Evolutionary conservation across 1,284 basidiomycete genomes (phyloP).

Genomic region (Puccinia horiana): DNA sequence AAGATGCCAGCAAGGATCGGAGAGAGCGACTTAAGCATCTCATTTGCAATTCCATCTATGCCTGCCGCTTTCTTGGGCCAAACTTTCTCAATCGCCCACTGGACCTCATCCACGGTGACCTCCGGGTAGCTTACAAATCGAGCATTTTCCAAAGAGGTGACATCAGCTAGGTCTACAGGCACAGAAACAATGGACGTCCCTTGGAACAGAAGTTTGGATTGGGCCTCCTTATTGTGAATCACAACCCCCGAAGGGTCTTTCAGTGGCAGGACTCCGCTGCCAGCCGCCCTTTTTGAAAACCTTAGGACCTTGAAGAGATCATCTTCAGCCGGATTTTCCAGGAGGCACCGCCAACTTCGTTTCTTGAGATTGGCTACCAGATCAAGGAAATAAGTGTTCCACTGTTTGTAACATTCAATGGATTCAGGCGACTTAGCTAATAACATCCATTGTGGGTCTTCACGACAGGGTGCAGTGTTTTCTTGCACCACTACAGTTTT

Average conservation of each 20-base stretch:
- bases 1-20: neutral
- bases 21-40: neutral
- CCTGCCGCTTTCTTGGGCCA: neutral
- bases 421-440: no score
- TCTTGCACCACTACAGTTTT: conserved; percentile 13
- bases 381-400: no score
- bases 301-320: neutral
- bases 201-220: conserved; percentile 1
- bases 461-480: neutral
- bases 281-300: neutral
- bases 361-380: no score
- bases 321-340: neutral
- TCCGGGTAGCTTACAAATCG: neutral
- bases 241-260: neutral
- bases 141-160: neutral
- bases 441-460: neutral
- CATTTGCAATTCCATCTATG: no score
- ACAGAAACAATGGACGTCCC: neutral
- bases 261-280: neutral
- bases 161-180: neutral
- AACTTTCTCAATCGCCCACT: neutral
- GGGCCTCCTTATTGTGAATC: neutral
- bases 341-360: neutral
- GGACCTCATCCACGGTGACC: neutral
- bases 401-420: no score